Evolutionary conservation across 768 basidiomycete genomes (phyloP), one percentile per base, ranked within the genome.

Genomic region (Coprinellus micaceus): DNA sequence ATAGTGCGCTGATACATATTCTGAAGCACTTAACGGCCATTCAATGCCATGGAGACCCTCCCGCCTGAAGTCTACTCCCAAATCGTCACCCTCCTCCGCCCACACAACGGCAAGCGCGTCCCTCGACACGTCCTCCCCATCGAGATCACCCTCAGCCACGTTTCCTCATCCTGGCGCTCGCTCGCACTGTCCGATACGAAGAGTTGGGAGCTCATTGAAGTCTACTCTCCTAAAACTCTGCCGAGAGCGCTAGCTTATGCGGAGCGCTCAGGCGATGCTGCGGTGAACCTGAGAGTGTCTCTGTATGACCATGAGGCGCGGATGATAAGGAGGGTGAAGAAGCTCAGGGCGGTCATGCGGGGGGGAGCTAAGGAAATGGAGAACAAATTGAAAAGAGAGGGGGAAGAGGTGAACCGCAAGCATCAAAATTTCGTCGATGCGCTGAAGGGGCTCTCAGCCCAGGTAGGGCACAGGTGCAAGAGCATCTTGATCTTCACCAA

Each of bases 31-130:
- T 26, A 7, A 19, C 1, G 1, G 19, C 13, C 17, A 25, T 11
- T 24, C 36, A 41, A 15, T 7, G 15, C 21, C 39, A 44, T 44
- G 48, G 48, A 50, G 10, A 25, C 40, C 6, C 50, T 57, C 22
- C 56, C 56, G 5, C 49, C 43, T 1, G 56, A 57, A 40, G 41
- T 57, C 22, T 50, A 52, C 13, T 57, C 56, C 22, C 47, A 57
- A 36, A 57, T 57, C 21, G 41, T 57, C 41, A 48, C 26, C 11
- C 26, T 57, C 15, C 40, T 50, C 17, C 46, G 37, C 12, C 40
- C 56, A n/a, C 33, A 13, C 33, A 33, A 5, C 10, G 48, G 30
- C 17, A 44, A 45, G 36, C 48, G 56, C 7, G 2, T 3, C 41
- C 49, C 48, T 5, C 33, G 5, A 4, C 47, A 56, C 26, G n/a